Percentiles rank a stretch among this genome's conserved stretches.
phyloP scores from a whole-genome alignment of 1,284 basidiomycete species.

The Puccinia novopanici region DNA sequence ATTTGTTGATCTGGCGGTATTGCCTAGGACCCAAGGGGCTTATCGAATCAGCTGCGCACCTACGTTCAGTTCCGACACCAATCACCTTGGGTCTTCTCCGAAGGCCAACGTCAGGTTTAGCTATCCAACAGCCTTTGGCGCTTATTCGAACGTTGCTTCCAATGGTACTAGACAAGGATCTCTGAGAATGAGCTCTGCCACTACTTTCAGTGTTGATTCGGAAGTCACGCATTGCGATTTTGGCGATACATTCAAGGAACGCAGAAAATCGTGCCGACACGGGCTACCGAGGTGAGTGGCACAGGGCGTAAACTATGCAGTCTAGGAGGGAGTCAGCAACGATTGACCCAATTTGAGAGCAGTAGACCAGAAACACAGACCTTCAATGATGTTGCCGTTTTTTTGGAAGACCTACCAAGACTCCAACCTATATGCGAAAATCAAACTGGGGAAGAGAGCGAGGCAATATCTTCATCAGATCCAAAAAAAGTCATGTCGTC shows the following conservation, averaged over 20 bases:
- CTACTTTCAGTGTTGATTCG: constrained; percentile 16
- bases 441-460: neutral
- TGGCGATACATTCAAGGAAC: neutral
- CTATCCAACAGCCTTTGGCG: constrained; percentile 30
- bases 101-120: constrained; percentile 22
- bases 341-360: neutral
- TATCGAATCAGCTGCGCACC: constrained; percentile 19
- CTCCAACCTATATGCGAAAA: constrained; percentile 25
- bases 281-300: neutral
- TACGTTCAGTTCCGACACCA: neutral
- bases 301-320: neutral
- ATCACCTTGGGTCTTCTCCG: neutral
- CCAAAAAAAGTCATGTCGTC: neutral
- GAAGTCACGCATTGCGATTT: constrained; percentile 17
- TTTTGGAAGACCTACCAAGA: constrained; percentile 5
- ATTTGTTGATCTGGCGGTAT: constrained; percentile 10
- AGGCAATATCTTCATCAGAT: neutral
- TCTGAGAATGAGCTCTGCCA: constrained; percentile 20
- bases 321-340: too few relatives aligned
- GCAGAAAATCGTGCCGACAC: constrained; percentile 10
- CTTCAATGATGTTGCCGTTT: neutral
- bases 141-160: constrained; percentile 15
- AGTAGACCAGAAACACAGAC: constrained; percentile 1
- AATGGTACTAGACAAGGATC: neutral
- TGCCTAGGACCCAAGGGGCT: constrained; percentile 3